Percentiles rank a stretch among this genome's conserved stretches.
Conservation (phyloP, 192 early-diverging fungal species). For the Backusella sp. region DNA sequence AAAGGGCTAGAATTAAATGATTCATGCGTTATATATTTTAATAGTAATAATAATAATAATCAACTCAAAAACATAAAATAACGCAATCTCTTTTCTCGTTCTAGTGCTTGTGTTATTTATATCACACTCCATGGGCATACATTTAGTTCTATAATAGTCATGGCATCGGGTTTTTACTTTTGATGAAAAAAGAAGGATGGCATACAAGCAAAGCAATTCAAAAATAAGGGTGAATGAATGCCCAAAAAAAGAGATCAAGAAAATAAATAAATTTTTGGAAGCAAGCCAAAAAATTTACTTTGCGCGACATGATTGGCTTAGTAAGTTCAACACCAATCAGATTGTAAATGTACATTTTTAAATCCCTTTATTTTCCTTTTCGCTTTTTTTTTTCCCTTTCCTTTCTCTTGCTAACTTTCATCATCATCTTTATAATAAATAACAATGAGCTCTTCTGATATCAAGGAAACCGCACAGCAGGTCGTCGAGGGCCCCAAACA, state of each 20-base stretch:
- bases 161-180: too few species aligned
- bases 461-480: constrained; percentile 51
- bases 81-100: not conserved
- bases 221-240: too few species aligned
- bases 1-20: not conserved
- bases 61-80: not conserved
- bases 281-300: not conserved
- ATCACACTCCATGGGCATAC: too few species aligned
- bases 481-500: constrained; percentile 86
- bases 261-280: not conserved
- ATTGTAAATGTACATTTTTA: constrained; percentile 4
- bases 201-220: too few species aligned
- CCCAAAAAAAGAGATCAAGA: not conserved
- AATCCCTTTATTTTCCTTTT: not conserved
- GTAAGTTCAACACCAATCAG: constrained; percentile 3
- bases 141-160: too few species aligned
- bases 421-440: constrained; percentile 9
- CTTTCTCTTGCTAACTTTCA: not conserved
- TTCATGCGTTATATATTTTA: not conserved
- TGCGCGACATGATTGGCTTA: constrained; percentile 6
- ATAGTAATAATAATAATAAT: not conserved
- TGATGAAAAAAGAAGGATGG: too few species aligned
- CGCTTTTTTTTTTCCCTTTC: not conserved
- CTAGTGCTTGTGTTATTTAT: not conserved
- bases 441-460: constrained; percentile 30